Conservation (phyloP, 2,329 filamentous ascomycete genomes). For the Penicillium sp. region DNA sequence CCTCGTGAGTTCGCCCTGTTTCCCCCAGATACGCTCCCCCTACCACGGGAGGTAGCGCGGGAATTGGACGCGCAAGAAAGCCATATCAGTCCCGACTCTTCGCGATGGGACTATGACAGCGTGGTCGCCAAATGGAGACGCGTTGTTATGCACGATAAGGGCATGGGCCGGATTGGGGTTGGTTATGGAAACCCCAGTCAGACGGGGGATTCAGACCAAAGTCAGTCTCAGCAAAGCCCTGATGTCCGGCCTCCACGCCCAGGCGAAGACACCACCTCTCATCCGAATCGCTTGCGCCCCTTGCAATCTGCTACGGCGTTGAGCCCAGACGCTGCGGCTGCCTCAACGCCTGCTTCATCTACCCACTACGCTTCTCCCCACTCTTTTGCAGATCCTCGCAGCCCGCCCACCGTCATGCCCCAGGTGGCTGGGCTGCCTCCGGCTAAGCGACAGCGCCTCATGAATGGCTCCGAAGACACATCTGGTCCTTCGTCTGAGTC, state of each 20-base stretch:
- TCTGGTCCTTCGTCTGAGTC: slow-evolving; percentile 10
- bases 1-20: slow-evolving; percentile 49
- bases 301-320: slow-evolving; percentile 17
- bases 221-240: slow-evolving; percentile 10
- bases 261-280: slow-evolving; percentile 20
- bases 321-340: slow-evolving; percentile 28
- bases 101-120: slow-evolving; percentile 48
- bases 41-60: slow-evolving; percentile 37
- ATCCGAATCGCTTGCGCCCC: slow-evolving; percentile 23
- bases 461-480: slow-evolving; percentile 29
- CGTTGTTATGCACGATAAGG: slow-evolving; percentile 45
- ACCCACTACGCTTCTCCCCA: slow-evolving; percentile 32
- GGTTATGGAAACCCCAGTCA: slow-evolving; percentile 20
- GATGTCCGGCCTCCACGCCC: slow-evolving; percentile 19
- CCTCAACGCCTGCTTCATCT: slow-evolving; percentile 25
- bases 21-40: slow-evolving; percentile 43
- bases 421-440: slow-evolving; percentile 16
- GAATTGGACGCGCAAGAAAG: slow-evolving; percentile 37
- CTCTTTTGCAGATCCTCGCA: slow-evolving; percentile 24
- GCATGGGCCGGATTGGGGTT: slow-evolving; percentile 40
- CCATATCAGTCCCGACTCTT: slow-evolving; percentile 31
- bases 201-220: slow-evolving; percentile 11
- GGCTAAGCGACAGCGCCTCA: slow-evolving; percentile 35
- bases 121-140: slow-evolving; percentile 49
- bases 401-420: slow-evolving; percentile 13